A percentile compares a stretch with the other conserved stretches of the same genome.
These are phyloP conservation scores for Cercis canadensis DNA, from an alignment of 306 rosid species.

Conservation along the genomic window DNA sequence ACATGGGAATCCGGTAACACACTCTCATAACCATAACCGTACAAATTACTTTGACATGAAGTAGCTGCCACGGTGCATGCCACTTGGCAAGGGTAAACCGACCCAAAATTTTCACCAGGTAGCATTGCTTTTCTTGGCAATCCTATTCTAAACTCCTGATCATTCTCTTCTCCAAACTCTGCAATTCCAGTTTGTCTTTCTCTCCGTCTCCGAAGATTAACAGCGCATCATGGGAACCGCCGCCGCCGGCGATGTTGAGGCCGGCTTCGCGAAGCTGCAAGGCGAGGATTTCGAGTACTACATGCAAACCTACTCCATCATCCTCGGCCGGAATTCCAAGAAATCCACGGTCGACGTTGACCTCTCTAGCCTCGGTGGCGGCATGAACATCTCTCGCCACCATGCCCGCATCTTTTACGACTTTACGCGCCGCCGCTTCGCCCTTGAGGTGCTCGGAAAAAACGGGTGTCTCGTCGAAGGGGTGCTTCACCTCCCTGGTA, in stretches of 20 bases:
- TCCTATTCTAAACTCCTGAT: not conserved
- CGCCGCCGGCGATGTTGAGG: slow-evolving; percentile 81
- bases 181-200: not conserved
- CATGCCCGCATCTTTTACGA: slow-evolving; percentile 98
- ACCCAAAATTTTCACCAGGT: no score
- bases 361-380: slow-evolving; percentile 98
- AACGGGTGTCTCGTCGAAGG: slow-evolving; percentile 98
- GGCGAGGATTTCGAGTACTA: slow-evolving; percentile 99
- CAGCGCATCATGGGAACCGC: slow-evolving; percentile 47
- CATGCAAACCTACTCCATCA: slow-evolving; percentile 97
- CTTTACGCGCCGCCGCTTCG: slow-evolving; percentile 94
- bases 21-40: no score
- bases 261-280: slow-evolving; percentile 96
- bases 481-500: slow-evolving; percentile 92
- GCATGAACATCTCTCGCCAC: slow-evolving; percentile 98
- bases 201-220: not conserved
- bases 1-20: no score
- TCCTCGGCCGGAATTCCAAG: slow-evolving; percentile 96
- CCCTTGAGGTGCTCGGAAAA: slow-evolving; percentile 92
- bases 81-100: no score
- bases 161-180: not conserved
- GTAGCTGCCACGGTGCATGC: no score
- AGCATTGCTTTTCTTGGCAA: no score
- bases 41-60: no score
- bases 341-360: slow-evolving; percentile 96